These are phyloP conservation scores for Gigaspora rosea DNA, from an alignment of 192 early-diverging fungal species.

Conservation along the genomic window DNA sequence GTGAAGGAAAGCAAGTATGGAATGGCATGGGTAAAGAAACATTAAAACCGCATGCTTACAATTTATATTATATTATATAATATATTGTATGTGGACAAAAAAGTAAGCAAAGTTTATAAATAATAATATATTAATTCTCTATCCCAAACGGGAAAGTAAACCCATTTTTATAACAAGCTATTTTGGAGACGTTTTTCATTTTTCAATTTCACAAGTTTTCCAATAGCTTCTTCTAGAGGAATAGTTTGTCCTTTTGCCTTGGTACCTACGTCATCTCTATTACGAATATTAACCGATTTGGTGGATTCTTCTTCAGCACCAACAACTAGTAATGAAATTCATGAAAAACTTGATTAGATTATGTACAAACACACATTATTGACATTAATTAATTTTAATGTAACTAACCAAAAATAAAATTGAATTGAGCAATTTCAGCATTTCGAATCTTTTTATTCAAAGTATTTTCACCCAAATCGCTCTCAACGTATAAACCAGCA, in stretches of 20 bases:
- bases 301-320: conserved; percentile 80
- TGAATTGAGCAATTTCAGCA: conserved; percentile 90
- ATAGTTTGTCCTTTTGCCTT: conserved; percentile 83
- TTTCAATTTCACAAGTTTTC: conserved; percentile 70
- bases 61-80: too few relatives aligned
- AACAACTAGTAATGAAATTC: conserved; percentile 58
- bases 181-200: conserved; percentile 59
- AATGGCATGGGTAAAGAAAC: too few relatives aligned
- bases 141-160: too few relatives aligned
- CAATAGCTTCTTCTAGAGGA: conserved; percentile 69
- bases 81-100: too few relatives aligned
- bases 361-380: neutral
- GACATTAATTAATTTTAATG: neutral
- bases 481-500: conserved; percentile 82
- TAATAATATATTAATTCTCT: too few relatives aligned
- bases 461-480: conserved; percentile 82
- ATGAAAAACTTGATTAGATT: neutral
- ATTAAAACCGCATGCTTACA: too few relatives aligned
- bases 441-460: conserved; percentile 98
- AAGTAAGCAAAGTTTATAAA: too few relatives aligned
- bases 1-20: too few relatives aligned
- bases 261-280: conserved; percentile 80
- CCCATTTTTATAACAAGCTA: conserved; percentile 48
- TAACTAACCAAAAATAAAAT: conserved; percentile 80
- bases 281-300: conserved; percentile 86